Base-by-base conservation (phyloP, 164 flowering plant genomes). In the Paratinospora sagittata region DNA sequence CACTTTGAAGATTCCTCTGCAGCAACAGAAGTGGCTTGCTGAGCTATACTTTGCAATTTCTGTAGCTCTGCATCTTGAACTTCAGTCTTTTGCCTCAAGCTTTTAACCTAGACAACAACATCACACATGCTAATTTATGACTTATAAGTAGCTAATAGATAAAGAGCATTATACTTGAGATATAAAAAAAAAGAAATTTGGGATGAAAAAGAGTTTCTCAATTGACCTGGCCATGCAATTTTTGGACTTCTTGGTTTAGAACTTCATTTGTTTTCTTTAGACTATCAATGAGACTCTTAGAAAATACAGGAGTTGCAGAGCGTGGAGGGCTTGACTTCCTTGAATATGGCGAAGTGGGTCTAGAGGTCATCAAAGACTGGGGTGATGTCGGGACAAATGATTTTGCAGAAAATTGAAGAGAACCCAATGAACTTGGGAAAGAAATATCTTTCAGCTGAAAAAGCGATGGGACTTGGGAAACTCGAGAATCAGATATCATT, bases 251-350 rank as follows among this genome's bases (percentile, higher is more conserved):
- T 79, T 91, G 91, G 68, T 81, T 87, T 71, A 93, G 72, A 72
- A 78, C 66, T 16, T 89, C 97, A 80, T 91, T 93, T 21, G 89
- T 78, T 80, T 84, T 91, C 83, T 74, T 87, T 9, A 93, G 87
- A 68, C 81, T 85, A 52, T 93, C 98, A 75, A 89, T 78, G 34
- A 85, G 80, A 73, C 89, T 82, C 77, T 84, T 87, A 5, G 98
- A 87, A 72, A 81, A 83, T 10, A 76, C 83, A 64, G 92, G 90
- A 68, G 84, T 74, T 24, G 74, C 76, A 57, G 87, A 81, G 33
- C 87, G 85, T 70, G 95, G 90, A 68, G 98, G 93, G 79, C 95
- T 89, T 34, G 89, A 88, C 77, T 78, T 84, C 72, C 96, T 83
- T 26, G 90, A 68, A 77, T 85, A 89, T 21, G 95, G 98, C 36